These are phyloP conservation scores for Myxozyma mucilagina DNA, from an alignment of 805 yeast species.

Conservation along the genomic window DNA sequence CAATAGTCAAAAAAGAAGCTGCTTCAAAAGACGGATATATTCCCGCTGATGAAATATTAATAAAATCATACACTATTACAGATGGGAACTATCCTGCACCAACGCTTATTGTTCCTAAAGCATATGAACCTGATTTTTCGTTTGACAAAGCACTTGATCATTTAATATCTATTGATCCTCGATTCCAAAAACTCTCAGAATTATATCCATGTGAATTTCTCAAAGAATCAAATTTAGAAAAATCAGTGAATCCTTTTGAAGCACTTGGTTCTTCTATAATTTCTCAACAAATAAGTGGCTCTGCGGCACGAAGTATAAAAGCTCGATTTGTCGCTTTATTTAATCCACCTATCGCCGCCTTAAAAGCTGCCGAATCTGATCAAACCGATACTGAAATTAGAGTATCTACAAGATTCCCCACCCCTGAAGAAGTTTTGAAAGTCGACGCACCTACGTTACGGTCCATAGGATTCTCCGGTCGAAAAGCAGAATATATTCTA, in stretches of 20 bases:
- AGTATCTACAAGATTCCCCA: constrained; percentile 45
- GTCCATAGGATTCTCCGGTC: constrained; percentile 64
- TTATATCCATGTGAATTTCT: constrained; percentile 22
- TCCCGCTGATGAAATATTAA: background rate
- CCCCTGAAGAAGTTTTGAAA: constrained; percentile 50
- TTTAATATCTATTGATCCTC: constrained; percentile 26
- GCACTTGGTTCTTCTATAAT: constrained; percentile 54
- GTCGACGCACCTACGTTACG: constrained; percentile 53
- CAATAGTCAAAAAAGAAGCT: background rate
- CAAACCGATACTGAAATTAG: background rate
- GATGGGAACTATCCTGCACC: constrained; percentile 38
- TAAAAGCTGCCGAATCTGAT: constrained; percentile 2
- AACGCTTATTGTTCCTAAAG: constrained; percentile 45
- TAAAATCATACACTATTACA: background rate
- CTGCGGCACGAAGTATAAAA: constrained; percentile 71
- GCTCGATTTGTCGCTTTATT: constrained; percentile 47
- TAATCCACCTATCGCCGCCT: constrained; percentile 30
- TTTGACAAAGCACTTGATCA: constrained; percentile 23
- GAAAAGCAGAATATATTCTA: constrained; percentile 53
- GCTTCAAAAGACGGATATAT: background rate
- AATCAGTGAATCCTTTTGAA: constrained; percentile 42
- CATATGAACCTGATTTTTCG: constrained; percentile 15
- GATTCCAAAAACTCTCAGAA: constrained; percentile 19
- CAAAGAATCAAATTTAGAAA: constrained; percentile 3
- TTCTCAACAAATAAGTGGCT: constrained; percentile 76